Base-by-base conservation (phyloP, 2,329 filamentous ascomycete species). In the Pseudodiploospora longispora region DNA sequence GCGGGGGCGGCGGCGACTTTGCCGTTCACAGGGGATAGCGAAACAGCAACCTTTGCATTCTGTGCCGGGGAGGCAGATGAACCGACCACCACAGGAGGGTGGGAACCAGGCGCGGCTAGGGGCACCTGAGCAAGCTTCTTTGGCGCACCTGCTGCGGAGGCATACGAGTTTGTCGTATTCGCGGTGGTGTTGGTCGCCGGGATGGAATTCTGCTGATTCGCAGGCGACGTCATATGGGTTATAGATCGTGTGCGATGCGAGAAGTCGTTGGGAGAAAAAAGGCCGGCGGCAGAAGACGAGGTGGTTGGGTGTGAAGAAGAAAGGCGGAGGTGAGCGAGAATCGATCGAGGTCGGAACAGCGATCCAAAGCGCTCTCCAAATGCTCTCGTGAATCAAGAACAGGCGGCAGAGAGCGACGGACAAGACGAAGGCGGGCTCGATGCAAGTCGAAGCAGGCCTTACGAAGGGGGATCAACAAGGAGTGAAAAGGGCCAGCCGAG, bases 11-110 rank as follows among this genome's bases (percentile, higher is more conserved):
- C 83, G 66, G 81, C 73, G 54, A 75, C 72, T 69, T 85, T 85
- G 76, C 87, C 87, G 77, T 95, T 95, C 77, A 94, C 79, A 65
- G 85, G 80, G 73, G 87, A 82, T 59, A 80, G 77, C 58, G 83
- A 79, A 62, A 78, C 74, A 64, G 78, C 46, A 40, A 36, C 68
- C 63, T 82, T 81, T 55, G 75, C 78, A 66, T 78, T 74, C 63
- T 75, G 66, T 59, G 69, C 62, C 54, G 72, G 62, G 51, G 69
- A 64, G 61, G 63, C 61, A 56, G 74, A 70, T 46, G 72, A 70
- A 48, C 71, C 72, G 60, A 72, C 74, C 60, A 76, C 70, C 61
- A 75, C 76, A 50, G 75, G 72, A 54, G 70, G 52, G 48, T 63
- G 55, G 53, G 77, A 75, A 62, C 76, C 75, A 63, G 76, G 72